Evolutionary conservation across 345 rosid genomes (phyloP), one percentile per base, ranked within the genome.

Genomic region (Citrus inodora): DNA sequence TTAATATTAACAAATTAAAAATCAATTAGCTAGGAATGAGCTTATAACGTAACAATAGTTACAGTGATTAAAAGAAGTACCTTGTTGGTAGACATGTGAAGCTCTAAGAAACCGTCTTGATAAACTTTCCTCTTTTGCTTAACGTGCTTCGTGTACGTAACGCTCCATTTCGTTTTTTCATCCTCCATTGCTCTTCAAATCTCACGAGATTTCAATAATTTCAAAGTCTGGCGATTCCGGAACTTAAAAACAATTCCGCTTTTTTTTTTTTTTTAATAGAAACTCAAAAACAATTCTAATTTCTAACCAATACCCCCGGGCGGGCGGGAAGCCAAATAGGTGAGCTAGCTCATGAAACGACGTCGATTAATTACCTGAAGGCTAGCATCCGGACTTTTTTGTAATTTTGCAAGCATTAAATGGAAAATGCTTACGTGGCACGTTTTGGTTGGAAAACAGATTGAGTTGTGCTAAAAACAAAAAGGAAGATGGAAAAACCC

Each of bases 61-160:
- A 40, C 24, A 25, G 16, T 60, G 58, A 55, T 46, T 67, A 22
- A 14, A 25, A n/a, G 24, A 91, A 22, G 51, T 30, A 91, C 99
- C 93, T 93, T 92, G 85, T 76, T 83, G 68, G 85, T 71, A 73
- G 89, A 42, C 84, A 82, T 28, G 51, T 86, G 85, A 58, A 89
- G 84, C 67, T 87, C 89, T 30, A 95, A 71, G 87, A 88, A 88
- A 65, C 98, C 99, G 80, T 93, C 97, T 76, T 90, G 91, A 63
- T 88, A 95, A 71, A 88, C 87, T 81, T 95, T 93, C 66, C 97
- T 82, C 88, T 91, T 93, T 86, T 92, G 93, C 78, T 88, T 91
- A 53, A 93, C 51, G 81, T 95, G 94, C 86, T 92, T 92, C 75
- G 99, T 92, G 86, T 88, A 95, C 82, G 93, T 86, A 55, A 90